Percentiles rank a stretch among this genome's conserved stretches.
Evolutionary conservation across 164 flowering plant species (phyloP).

Genomic region (Paratinospora sagittata): DNA sequence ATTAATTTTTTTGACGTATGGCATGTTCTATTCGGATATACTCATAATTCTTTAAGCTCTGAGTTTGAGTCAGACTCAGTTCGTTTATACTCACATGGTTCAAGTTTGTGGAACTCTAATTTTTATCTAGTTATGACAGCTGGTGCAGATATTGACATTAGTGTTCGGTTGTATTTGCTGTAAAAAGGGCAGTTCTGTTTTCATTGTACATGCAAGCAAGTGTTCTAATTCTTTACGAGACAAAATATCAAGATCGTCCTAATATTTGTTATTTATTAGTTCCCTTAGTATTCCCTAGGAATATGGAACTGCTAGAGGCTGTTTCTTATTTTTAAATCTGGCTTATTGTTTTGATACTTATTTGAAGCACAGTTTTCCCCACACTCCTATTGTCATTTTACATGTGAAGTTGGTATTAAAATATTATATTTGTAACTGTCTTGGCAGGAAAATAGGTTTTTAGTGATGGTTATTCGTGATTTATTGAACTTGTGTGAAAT

Average conservation of each 20-base stretch:
- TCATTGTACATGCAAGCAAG: not conserved
- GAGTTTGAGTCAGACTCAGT: not conserved
- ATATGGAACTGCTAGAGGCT: no score
- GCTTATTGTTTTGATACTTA: not conserved
- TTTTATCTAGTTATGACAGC: not conserved
- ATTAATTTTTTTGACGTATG: not conserved
- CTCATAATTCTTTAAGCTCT: not conserved
- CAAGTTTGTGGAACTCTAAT: not conserved
- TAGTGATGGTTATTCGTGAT: slow-evolving; percentile 98
- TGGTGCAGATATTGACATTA: not conserved
- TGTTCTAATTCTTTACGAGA: not conserved
- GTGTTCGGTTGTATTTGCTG: not conserved
- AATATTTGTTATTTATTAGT: not conserved
- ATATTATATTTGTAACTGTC: not conserved
- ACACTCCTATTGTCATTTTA: not conserved
- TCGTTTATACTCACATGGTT: not conserved
- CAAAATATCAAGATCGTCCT: not conserved
- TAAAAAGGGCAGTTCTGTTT: not conserved
- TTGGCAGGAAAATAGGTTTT: slow-evolving; percentile 92
- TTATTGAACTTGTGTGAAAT: slow-evolving; percentile 89
- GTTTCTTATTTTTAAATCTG: no score
- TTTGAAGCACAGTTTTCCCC: not conserved
- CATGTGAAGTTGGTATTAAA: slow-evolving; percentile 1
- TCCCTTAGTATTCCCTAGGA: not conserved
- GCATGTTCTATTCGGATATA: not conserved